A percentile compares a stretch with the other conserved stretches of the same genome.
These are phyloP conservation scores for Oryza longistaminata DNA, from an alignment of 176 grass and related monocot species.

Conservation along the genomic window DNA sequence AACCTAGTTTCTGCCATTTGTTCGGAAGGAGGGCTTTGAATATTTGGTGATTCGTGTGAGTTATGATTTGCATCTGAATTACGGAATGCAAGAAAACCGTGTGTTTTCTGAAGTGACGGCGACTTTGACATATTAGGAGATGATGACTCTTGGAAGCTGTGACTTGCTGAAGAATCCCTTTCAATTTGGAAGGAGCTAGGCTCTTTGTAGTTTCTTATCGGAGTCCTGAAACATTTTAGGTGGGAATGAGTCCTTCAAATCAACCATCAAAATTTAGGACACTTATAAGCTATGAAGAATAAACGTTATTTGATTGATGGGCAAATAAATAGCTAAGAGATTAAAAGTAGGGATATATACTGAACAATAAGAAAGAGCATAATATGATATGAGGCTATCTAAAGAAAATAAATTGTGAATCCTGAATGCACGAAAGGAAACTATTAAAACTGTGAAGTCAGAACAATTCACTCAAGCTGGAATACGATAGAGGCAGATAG, in stretches of 20 bases:
- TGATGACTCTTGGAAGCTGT: constrained; percentile 76
- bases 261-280: neutral
- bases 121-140: constrained; percentile 97
- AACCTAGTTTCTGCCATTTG: constrained; percentile 65
- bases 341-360: neutral
- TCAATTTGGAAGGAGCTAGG: constrained; percentile 64
- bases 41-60: constrained; percentile 82
- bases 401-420: neutral
- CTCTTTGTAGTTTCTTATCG: constrained; percentile 83
- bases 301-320: neutral
- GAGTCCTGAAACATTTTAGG: constrained; percentile 66
- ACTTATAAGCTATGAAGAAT: constrained; percentile 1
- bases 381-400: neutral
- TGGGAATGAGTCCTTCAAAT: constrained; percentile 19
- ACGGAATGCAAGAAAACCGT: constrained; percentile 67
- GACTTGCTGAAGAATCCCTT: constrained; percentile 78
- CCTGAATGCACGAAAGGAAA: neutral
- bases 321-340: neutral
- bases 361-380: neutral
- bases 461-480: neutral
- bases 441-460: neutral
- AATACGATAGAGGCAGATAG: neutral
- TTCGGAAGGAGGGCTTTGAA: constrained; percentile 86
- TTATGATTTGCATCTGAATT: constrained; percentile 82
- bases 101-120: constrained; percentile 81